Percentiles rank a stretch among this genome's conserved stretches.
These are phyloP conservation scores for Fusarium sp. DNA, from an alignment of 2,329 filamentous ascomycete genomes.

Conservation along the genomic window DNA sequence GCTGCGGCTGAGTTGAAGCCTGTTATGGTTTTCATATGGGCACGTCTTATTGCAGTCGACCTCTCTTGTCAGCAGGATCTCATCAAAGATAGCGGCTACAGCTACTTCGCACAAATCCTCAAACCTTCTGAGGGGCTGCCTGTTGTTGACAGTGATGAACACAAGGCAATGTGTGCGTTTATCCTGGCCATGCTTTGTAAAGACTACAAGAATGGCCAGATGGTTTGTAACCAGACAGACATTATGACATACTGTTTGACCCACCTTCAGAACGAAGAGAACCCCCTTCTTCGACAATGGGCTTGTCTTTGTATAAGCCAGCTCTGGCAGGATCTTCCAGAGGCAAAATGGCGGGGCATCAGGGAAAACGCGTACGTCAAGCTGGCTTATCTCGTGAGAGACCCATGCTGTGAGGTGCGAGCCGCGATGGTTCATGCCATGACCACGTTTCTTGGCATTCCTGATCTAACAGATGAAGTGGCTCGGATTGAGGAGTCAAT, in stretches of 20 bases:
- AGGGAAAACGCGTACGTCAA: conserved; percentile 85
- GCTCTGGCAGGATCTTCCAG: conserved; percentile 89
- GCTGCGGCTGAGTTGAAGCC: conserved; percentile 95
- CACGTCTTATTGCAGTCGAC: conserved; percentile 93
- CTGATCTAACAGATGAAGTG: conserved; percentile 90
- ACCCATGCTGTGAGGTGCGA: conserved; percentile 90
- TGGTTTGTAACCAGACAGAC: conserved; percentile 89
- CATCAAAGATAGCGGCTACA: conserved; percentile 96
- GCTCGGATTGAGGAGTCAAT: conserved; percentile 91
- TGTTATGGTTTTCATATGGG: conserved; percentile 99
- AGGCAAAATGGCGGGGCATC: conserved; percentile 97
- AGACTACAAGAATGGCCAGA: conserved; percentile 90
- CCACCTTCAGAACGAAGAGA: conserved; percentile 87
- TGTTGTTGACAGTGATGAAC: conserved; percentile 88
- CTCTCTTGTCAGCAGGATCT: conserved; percentile 93
- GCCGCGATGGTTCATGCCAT: conserved; percentile 93
- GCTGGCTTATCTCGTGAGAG: conserved; percentile 82
- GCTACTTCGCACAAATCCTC: conserved; percentile 94
- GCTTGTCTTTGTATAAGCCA: conserved; percentile 95
- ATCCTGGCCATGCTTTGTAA: conserved; percentile 98
- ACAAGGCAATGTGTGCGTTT: conserved; percentile 99
- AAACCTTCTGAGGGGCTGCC: conserved; percentile 86
- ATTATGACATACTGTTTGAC: conserved; percentile 88
- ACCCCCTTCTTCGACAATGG: conserved; percentile 92
- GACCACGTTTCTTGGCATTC: conserved; percentile 93